Percentiles rank a stretch among this genome's conserved stretches.
phyloP scores from a whole-genome alignment of 768 basidiomycete species.

The Tylopilus balloui region DNA sequence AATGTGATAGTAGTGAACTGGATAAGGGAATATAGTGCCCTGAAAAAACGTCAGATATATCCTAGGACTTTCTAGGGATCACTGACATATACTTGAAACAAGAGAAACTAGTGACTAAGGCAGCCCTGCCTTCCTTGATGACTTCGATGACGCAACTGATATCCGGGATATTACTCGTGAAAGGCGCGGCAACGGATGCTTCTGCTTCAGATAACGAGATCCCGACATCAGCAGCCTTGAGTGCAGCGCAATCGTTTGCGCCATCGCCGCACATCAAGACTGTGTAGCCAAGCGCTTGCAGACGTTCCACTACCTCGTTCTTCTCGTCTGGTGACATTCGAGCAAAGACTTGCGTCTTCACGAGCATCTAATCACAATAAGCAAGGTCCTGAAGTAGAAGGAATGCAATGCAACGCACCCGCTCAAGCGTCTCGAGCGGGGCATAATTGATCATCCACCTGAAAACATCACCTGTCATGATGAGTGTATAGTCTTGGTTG shows the following conservation, averaged over 20 bases:
- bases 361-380: conserved; percentile 73
- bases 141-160: conserved; percentile 95
- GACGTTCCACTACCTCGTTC: conserved; percentile 93
- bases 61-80: not conserved
- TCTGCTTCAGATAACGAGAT: conserved; percentile 96
- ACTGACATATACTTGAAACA: conserved; percentile 99
- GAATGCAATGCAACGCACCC: conserved; percentile 42
- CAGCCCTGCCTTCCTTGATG: conserved; percentile 93
- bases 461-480: conserved; percentile 92
- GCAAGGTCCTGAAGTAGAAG: not conserved
- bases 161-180: conserved; percentile 90
- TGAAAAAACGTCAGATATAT: conserved; percentile 31
- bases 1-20: conserved; percentile 98
- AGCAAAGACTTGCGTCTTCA: conserved; percentile 94
- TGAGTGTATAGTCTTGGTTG: conserved; percentile 86
- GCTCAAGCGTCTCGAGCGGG: conserved; percentile 87
- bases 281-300: conserved; percentile 91
- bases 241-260: conserved; percentile 96
- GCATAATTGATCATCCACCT: conserved; percentile 97
- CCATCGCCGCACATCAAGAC: conserved; percentile 99
- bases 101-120: conserved; percentile 95
- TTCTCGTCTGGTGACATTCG: conserved; percentile 99
- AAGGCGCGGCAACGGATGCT: conserved; percentile 96
- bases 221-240: conserved; percentile 98
- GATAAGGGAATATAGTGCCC: conserved; percentile 97